Conservation (phyloP, 345 rosid genomes). For the Alliaria petiolata region DNA sequence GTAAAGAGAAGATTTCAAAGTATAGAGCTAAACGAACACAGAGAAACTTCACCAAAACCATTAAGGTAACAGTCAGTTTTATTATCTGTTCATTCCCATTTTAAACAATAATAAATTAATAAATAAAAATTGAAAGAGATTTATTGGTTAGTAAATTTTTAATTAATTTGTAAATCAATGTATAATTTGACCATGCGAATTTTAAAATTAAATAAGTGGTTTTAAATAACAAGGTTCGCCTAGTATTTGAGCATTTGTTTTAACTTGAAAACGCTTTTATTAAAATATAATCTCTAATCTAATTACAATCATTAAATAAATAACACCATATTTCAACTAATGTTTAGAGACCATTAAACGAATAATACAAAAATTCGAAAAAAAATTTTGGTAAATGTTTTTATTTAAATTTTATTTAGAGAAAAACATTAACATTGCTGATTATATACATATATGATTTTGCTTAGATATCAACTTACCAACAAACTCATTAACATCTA, state of each 20-base stretch:
- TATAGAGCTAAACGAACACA: constrained; percentile 90
- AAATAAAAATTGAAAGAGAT: neutral
- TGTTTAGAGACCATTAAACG: neutral
- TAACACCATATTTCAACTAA: neutral
- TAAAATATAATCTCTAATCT: no score
- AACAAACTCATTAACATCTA: no score
- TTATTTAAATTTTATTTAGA: no score
- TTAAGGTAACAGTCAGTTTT: no score
- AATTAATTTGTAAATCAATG: neutral
- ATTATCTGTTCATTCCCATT: no score
- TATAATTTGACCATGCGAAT: neutral
- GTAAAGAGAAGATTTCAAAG: constrained; percentile 80
- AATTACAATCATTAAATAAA: no score
- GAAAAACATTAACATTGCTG: no score
- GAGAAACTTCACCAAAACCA: constrained; percentile 94
- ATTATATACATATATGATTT: no score
- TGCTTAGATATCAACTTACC: no score
- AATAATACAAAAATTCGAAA: no score
- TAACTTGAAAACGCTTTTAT: neutral
- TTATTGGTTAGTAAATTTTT: neutral
- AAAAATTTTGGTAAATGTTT: no score
- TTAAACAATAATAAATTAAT: no score
- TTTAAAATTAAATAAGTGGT: neutral
- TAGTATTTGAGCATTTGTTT: neutral
- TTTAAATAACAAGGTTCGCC: neutral